Evolutionary conservation across 345 rosid species (phyloP).

Genomic region (Dimocarpus longan): DNA sequence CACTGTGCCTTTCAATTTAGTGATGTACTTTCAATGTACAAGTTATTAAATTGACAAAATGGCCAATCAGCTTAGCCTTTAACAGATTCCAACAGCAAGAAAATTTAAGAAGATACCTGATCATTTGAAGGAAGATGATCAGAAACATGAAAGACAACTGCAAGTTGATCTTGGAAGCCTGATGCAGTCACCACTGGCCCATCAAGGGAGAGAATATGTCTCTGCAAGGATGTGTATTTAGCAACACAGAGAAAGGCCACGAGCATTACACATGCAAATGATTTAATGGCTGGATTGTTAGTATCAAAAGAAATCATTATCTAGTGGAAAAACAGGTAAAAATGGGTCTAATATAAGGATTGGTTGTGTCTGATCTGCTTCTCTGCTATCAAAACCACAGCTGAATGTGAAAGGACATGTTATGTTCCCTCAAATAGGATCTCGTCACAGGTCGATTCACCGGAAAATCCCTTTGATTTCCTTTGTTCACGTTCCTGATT

Average conservation of each 20-base stretch:
- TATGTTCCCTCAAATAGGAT: too few species aligned
- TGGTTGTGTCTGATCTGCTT: neutral
- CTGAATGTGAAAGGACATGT: neutral
- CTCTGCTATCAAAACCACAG: neutral
- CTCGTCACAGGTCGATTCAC: too few species aligned
- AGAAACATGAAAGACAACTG: slow-evolving; percentile 77
- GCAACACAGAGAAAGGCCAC: neutral
- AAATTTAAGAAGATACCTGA: slow-evolving; percentile 51
- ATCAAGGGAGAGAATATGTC: slow-evolving; percentile 74
- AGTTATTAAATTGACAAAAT: neutral
- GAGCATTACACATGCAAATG: neutral
- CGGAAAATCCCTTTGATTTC: too few species aligned
- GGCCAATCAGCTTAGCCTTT: neutral
- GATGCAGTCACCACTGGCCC: slow-evolving; percentile 89
- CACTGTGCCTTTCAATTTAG: neutral
- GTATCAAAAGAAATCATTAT: neutral
- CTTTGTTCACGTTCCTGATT: too few species aligned
- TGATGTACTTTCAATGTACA: neutral
- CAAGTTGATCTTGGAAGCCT: slow-evolving; percentile 80
- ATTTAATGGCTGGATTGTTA: neutral
- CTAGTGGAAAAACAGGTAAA: neutral
- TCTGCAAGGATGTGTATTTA: slow-evolving; percentile 49
- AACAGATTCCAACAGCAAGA: slow-evolving; percentile 8
- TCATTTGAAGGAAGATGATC: slow-evolving; percentile 82
- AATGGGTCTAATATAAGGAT: neutral